Conservation (phyloP, 768 basidiomycete genomes). For the Pulveroboletus frians region DNA sequence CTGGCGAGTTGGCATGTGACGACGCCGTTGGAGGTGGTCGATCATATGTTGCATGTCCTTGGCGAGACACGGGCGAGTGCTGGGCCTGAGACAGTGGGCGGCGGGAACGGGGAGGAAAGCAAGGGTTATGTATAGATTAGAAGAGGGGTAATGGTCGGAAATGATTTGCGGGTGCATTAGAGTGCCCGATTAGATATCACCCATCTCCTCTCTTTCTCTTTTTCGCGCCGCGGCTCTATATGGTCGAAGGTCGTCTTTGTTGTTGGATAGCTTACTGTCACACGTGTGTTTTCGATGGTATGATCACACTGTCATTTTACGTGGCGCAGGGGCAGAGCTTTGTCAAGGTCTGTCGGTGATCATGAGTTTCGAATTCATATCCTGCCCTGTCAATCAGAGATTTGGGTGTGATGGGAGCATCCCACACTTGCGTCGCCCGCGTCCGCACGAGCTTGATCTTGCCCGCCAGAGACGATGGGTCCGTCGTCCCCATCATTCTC, state of each 20-base stretch:
- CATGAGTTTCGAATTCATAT: too few species aligned
- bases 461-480: slow-evolving; percentile 31
- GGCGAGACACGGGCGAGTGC: slow-evolving; percentile 23
- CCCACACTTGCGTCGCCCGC: slow-evolving; percentile 48
- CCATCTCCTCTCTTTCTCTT: not conserved
- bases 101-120: not conserved
- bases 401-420: too few species aligned
- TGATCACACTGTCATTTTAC: too few species aligned
- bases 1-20: slow-evolving; percentile 91
- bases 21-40: slow-evolving; percentile 80
- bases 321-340: too few species aligned
- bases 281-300: too few species aligned
- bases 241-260: too few species aligned
- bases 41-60: slow-evolving; percentile 65
- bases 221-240: not conserved
- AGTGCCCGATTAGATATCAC: not conserved
- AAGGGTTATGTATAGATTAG: slow-evolving; percentile 19
- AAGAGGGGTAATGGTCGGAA: not conserved
- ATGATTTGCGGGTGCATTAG: not conserved
- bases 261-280: too few species aligned
- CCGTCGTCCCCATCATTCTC: slow-evolving; percentile 9
- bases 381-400: too few species aligned
- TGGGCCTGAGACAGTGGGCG: not conserved
- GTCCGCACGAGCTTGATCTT: slow-evolving; percentile 53
- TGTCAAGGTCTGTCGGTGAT: slow-evolving; percentile 17